Percentiles rank a stretch among this genome's conserved stretches.
Evolutionary conservation across 2,329 filamentous ascomycete species (phyloP).

Genomic region (Rutstroemia sp.): DNA sequence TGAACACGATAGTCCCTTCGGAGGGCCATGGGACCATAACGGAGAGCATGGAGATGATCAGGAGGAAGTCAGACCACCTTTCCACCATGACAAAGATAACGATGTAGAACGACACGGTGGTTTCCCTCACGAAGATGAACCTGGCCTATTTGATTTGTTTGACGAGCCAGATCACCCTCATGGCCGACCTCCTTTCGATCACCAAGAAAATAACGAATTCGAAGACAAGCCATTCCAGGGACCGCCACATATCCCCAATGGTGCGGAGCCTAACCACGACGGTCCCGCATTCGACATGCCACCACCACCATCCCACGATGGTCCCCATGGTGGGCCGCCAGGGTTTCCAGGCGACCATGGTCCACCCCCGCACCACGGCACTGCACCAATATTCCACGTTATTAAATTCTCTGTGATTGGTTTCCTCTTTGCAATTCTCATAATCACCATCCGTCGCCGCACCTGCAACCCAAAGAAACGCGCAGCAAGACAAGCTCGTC

Average conservation of each 20-base stretch:
- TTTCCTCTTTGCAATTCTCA: slow-evolving; percentile 21
- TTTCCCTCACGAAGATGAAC: no score
- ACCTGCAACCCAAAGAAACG: slow-evolving; percentile 12
- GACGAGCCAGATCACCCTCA: neutral
- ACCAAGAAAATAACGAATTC: no score
- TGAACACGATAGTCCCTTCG: no score
- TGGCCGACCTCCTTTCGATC: neutral
- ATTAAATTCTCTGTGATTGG: slow-evolving; percentile 19
- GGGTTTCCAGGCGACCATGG: neutral
- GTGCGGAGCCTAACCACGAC: neutral
- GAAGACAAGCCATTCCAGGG: slow-evolving; percentile 6
- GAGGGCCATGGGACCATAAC: no score
- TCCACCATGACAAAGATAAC: no score
- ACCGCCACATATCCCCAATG: neutral
- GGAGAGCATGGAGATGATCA: no score
- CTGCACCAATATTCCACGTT: slow-evolving; percentile 8
- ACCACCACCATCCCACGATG: neutral
- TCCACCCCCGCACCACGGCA: neutral
- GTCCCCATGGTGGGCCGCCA: neutral
- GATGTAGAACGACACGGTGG: no score
- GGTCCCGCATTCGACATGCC: no score
- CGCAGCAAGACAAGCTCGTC: slow-evolving; percentile 12
- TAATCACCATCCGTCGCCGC: slow-evolving; percentile 18
- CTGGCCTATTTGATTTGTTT: no score
- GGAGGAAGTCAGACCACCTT: no score